Conservation (phyloP, 2,329 filamentous ascomycete species). For the Diaporthe batatas region DNA sequence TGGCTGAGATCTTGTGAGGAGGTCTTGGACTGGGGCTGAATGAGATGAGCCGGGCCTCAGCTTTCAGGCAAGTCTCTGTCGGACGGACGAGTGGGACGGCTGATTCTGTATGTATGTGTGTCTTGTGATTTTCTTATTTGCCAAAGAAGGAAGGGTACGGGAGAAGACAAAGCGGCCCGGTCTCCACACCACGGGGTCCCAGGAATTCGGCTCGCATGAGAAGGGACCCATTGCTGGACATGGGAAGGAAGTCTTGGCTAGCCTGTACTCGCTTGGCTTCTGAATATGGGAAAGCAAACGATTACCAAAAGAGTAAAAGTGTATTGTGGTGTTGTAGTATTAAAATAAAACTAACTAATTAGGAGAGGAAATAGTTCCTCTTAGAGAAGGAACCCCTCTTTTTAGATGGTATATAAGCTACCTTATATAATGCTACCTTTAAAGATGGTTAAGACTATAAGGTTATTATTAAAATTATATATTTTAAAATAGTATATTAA, state of each 20-base stretch:
- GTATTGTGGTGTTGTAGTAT: too few relatives aligned
- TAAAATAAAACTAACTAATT: too few relatives aligned
- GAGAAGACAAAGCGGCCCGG: neutral
- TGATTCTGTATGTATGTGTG: neutral
- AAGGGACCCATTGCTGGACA: constrained; percentile 9
- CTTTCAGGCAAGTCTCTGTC: constrained; percentile 3
- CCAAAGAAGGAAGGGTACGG: neutral
- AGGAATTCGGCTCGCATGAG: constrained; percentile 26
- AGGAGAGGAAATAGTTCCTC: too few relatives aligned
- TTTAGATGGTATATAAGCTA: too few relatives aligned
- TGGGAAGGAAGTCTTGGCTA: constrained; percentile 15
- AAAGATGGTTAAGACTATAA: too few relatives aligned
- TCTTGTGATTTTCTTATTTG: constrained; percentile 1
- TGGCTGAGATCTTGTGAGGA: constrained; percentile 34
- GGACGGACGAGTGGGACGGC: neutral
- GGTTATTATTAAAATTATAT: too few relatives aligned
- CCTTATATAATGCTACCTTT: too few relatives aligned
- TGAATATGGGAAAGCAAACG: too few relatives aligned
- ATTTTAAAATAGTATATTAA: too few relatives aligned
- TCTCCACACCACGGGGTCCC: constrained; percentile 16
- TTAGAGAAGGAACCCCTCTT: too few relatives aligned
- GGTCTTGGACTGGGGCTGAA: constrained; percentile 10
- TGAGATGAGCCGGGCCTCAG: constrained; percentile 23
- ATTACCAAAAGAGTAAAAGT: too few relatives aligned
- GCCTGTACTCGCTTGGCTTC: neutral